Evolutionary conservation across 345 rosid species (phyloP), one percentile per base, ranked within the genome.

Genomic region (Cochlearia excelsa): DNA sequence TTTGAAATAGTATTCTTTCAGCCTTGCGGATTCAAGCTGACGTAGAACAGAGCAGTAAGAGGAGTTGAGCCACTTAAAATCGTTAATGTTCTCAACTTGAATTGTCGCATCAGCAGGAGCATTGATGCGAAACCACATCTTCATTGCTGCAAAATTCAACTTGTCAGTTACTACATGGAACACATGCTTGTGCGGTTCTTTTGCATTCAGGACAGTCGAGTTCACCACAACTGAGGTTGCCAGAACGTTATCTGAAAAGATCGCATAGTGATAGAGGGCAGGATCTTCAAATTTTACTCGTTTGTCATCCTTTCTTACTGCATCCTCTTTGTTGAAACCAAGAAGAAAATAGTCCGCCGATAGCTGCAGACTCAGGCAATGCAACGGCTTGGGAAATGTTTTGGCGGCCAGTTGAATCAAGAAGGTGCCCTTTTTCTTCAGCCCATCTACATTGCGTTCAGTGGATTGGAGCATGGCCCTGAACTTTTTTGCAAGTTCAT

Each of bases 351-450:
- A 93, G 72, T 94, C 90, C 50, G 93, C 80, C 33, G 96, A 82
- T 51, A 94, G 92, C 78, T 81, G 92, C 73, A 90, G 68, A 50
- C 85, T 81, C 71, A 94, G 82, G 83, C 97, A 90, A 71, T 90
- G 97, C 82, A 94, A 75, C 65, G 95, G 90, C 63, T 54, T 67
- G 61, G 97, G 95, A 61, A 94, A 70, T 61, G 97, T 87, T 79
- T 94, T 90, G 67, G 99, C 97, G 9, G 99, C 99, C 54, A 90
- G 74, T 76, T 94, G 97, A 82, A 84, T 90, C 75, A 94, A 80
- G 78, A 87, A 90, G 29, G 88, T 79, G 63, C 96, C 87, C 77
- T 82, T 87, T 70, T 82, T 94, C 87, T 73, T 90, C 52, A 80
- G 45, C 9, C 82, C 74, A 61, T 65, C 83, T 31, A 93, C 78